These are phyloP conservation scores for Dactylellina leptospora DNA, from an alignment of 2,329 filamentous ascomycete species.

Conservation along the genomic window DNA sequence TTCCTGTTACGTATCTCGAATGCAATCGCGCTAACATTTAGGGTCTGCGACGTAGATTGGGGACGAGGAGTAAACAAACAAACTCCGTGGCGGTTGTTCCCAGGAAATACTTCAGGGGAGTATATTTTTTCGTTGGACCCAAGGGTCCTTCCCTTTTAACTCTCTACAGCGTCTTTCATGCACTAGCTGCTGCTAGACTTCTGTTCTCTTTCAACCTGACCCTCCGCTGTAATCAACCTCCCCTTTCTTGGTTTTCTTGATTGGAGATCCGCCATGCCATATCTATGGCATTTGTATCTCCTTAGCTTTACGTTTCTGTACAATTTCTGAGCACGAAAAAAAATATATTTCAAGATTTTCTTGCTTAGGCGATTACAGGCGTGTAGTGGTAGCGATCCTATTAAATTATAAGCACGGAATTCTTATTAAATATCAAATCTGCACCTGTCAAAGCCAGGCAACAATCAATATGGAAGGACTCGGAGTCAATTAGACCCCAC, in stretches of 20 bases:
- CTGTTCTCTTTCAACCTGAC: background rate
- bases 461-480: too few species aligned
- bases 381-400: slow-evolving; percentile 31
- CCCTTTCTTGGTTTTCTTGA: too few species aligned
- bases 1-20: background rate
- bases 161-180: slow-evolving; percentile 1
- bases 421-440: too few species aligned
- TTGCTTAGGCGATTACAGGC: slow-evolving; percentile 16
- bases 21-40: background rate
- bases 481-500: background rate
- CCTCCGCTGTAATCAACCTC: slow-evolving; percentile 8
- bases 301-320: slow-evolving; percentile 1
- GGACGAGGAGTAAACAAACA: slow-evolving; percentile 70
- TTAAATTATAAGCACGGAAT: slow-evolving; percentile 4
- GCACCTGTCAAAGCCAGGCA: too few species aligned
- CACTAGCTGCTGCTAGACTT: slow-evolving; percentile 8
- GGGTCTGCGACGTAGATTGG: slow-evolving; percentile 70
- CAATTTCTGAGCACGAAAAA: slow-evolving; percentile 8
- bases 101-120: too few species aligned
- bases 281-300: too few species aligned
- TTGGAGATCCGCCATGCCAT: too few species aligned
- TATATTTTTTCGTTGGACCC: too few species aligned
- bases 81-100: too few species aligned
- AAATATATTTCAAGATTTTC: background rate
- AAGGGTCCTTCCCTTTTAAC: background rate